Percentiles rank a stretch among this genome's conserved stretches.
Evolutionary conservation across 1,284 basidiomycete species (phyloP).

Genomic region (Puccinia horiana): DNA sequence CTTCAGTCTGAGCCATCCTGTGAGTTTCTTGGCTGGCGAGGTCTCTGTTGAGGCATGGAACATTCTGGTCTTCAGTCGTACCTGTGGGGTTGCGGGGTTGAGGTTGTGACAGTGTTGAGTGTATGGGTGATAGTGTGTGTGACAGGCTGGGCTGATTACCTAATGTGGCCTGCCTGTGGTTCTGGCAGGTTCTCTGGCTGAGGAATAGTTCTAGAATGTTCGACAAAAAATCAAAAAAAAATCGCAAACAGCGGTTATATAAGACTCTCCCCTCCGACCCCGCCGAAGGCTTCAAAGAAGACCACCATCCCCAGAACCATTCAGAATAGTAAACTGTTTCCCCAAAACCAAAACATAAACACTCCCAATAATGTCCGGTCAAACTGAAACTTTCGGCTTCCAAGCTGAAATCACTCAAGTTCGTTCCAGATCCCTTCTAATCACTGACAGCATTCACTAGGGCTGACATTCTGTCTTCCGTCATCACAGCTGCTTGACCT

Average conservation of each 20-base stretch:
- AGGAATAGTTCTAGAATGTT: background rate
- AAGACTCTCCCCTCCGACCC: background rate
- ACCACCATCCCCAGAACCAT: no score
- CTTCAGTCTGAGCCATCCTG: no score
- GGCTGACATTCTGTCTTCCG: slow-evolving; percentile 58
- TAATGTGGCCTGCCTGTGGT: slow-evolving; percentile 5
- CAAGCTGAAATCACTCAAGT: slow-evolving; percentile 93
- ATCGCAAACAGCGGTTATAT: background rate
- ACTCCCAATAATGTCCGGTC: slow-evolving; percentile 32
- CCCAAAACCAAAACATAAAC: background rate
- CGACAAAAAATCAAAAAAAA: background rate
- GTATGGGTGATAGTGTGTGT: background rate
- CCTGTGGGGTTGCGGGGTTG: background rate
- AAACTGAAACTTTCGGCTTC: slow-evolving; percentile 62
- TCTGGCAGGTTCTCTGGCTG: background rate
- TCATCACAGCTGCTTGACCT: slow-evolving; percentile 66
- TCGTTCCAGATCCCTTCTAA: background rate
- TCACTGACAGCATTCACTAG: background rate
- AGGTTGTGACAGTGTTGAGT: background rate
- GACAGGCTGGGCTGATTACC: background rate
- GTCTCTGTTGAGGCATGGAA: no score
- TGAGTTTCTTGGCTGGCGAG: background rate
- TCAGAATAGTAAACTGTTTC: no score
- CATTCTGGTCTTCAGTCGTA: background rate
- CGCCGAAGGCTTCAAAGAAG: background rate